Base-by-base conservation (phyloP, 306 rosid genomes). In the Dryas octopetala region DNA sequence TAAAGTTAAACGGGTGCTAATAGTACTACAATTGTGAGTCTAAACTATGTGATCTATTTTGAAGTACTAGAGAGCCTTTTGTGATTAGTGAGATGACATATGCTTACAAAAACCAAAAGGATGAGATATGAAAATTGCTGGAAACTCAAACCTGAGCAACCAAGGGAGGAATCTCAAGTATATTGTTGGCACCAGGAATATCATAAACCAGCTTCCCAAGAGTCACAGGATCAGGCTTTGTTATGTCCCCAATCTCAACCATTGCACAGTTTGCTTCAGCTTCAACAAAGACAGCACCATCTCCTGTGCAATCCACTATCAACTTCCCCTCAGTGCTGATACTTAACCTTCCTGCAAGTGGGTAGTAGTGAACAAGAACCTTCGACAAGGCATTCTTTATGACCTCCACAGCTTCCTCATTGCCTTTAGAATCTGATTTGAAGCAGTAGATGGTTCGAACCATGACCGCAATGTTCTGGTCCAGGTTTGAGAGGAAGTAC, bases 221-320 rank as follows among this genome's bases (percentile, higher is more conserved):
- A 68, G 76, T 76, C 5, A 73, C 47, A 23, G 96, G 93, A 53
- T 92, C 87, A 9, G 96, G 91, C 83, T 90, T 92, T 38, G 96
- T 87, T 23, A 86, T 87, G 62, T 92, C 97, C 60, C 96, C 96
- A 9, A 95, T 75, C 77, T 92, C 81, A 7, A 86, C 77, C 23
- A 92, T 84, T 5, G 50, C 15, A 45, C 87, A 84, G 71, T 88
- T 78, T 6, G 97, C 97, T 85, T 92, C 90, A 38, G 97, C 99
- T 71, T 89, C 97, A 69, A 95, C 93, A 54, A 95, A 95, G 0
- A 89, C 78, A 1, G 93, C 97, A 59, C 99, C 99, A 28, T 92
- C 96, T 41, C 85, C 93, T 1, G 82, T 82, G 73, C 91, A 86
- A 40, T 90, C 87, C 78, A 95, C 96, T 17, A 90, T 92, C 74